Evolutionary conservation across 306 rosid species (phyloP).

Genomic region (Lupinus albus): DNA sequence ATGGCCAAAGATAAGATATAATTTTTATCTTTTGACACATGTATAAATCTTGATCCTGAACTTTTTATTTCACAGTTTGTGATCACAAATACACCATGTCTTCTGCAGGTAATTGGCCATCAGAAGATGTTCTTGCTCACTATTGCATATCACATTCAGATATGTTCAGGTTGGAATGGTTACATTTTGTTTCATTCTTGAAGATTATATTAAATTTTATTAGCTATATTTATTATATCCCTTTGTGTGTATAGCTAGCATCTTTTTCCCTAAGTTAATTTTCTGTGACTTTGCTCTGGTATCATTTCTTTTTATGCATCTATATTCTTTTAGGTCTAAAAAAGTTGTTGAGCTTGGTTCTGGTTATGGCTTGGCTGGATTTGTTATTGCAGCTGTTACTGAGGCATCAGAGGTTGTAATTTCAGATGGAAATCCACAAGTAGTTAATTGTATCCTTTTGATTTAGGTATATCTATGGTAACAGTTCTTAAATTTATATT

Average conservation of each 20-base stretch:
- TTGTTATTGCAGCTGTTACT: constrained; percentile 77
- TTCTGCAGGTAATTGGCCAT: constrained; percentile 93
- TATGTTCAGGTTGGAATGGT: constrained; percentile 63
- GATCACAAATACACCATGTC: constrained; percentile 19
- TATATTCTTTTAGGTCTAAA: constrained; percentile 61
- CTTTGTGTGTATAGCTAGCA: constrained; percentile 24
- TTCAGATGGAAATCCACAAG: constrained; percentile 95
- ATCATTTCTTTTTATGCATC: constrained; percentile 23
- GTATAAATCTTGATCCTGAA: constrained; percentile 10
- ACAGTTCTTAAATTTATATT: constrained; percentile 14
- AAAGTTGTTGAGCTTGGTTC: constrained; percentile 93
- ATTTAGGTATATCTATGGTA: constrained; percentile 18
- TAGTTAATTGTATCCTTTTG: constrained; percentile 87
- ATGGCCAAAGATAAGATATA: neutral
- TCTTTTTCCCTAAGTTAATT: constrained; percentile 32
- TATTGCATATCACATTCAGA: constrained; percentile 68
- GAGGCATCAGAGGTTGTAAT: constrained; percentile 83
- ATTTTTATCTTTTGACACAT: neutral
- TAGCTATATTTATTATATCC: constrained; percentile 19
- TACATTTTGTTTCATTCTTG: constrained; percentile 20
- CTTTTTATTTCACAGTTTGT: constrained; percentile 16
- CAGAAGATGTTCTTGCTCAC: constrained; percentile 93
- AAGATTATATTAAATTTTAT: constrained; percentile 15
- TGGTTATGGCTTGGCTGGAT: constrained; percentile 93
- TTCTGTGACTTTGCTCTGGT: constrained; percentile 20